Base-by-base conservation (phyloP, 1,284 basidiomycete species). In the Cryptococcus sp. region DNA sequence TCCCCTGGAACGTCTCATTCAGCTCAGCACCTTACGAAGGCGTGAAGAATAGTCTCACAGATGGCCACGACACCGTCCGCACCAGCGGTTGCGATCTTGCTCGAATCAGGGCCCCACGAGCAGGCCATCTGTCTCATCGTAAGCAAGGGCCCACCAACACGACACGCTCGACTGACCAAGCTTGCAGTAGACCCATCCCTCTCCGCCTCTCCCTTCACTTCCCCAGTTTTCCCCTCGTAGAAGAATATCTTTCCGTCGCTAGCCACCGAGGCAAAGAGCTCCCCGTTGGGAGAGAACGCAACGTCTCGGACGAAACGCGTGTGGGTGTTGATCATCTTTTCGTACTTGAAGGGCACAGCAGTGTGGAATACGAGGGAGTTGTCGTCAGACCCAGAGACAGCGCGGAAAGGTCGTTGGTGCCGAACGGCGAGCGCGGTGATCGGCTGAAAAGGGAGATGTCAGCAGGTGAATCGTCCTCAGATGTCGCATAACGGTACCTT, bases 251-350 rank as follows among this genome's bases (percentile, higher is more conserved):
- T 95, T 48, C 83, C 85, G 77, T 99, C 96, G 4, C 91, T 90
- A 28, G 92, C 95, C 15, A 91, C 92, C 46, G 91, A 93, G 15
- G 85, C 88, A 71, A 98, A 97, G 23, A 86, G 79, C 47, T 87
- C 84, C 3, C 92, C 93, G 36, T 86, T 86, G 0, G 87, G 85
- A 0, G 91, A 82, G 71, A 87, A 97, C 54, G 85, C 84, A 21
- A 98, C 85, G 58, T 97, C 91, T 74, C 97, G 92, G 4, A 98
- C 91, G 72, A 97, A 98, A 71, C 89, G 90, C 3, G 87, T 88
- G 75, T 98, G 96, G 0, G 87, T 89, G 69, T 85, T 87, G 75
- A 94, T 88, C n/a, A 85, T 85, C 85, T 88, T 93, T 72, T 88
- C 85, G 65, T 86, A 94, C 76, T 94, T 95, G 82, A 86, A 96